Conservation (phyloP, 371 early-diverging fungal genomes). For the Mucor irregularis region DNA sequence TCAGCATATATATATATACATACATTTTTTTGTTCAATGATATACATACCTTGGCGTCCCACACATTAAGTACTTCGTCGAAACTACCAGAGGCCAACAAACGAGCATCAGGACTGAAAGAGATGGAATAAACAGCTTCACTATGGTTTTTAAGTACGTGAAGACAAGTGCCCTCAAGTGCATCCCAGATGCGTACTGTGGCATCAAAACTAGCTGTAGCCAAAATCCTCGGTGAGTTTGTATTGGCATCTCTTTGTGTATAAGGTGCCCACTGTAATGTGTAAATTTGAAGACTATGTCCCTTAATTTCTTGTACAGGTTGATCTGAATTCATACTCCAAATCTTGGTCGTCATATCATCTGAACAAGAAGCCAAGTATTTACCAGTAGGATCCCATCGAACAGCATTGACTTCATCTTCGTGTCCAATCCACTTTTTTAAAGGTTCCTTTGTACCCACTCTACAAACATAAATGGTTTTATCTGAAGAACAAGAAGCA, state of each 20-base stretch:
- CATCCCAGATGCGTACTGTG: conserved; percentile 91
- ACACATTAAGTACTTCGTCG: conserved; percentile 81
- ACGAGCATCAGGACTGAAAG: conserved; percentile 85
- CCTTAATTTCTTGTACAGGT: conserved; percentile 62
- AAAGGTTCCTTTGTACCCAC: conserved; percentile 69
- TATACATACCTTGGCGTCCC: conserved; percentile 70
- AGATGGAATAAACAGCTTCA: conserved; percentile 81
- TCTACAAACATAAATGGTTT: conserved; percentile 78
- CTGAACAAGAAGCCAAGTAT: conserved; percentile 89
- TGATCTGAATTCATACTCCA: conserved; percentile 45
- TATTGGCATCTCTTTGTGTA: conserved; percentile 3
- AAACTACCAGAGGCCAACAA: conserved; percentile 87
- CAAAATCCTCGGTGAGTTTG: conserved; percentile 47
- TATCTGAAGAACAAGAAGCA: conserved; percentile 90
- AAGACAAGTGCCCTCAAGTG: conserved; percentile 66
- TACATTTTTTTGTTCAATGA: neutral
- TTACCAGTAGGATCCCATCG: conserved; percentile 85
- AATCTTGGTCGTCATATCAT: conserved; percentile 86
- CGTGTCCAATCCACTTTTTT: conserved; percentile 76
- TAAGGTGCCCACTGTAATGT: conserved; percentile 68
- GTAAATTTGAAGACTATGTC: conserved; percentile 80
- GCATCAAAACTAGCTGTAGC: conserved; percentile 91
- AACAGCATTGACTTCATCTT: conserved; percentile 86
- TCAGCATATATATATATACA: neutral
- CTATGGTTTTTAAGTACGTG: conserved; percentile 75